Conservation (phyloP, 169 alveolate genomes). For the Pseudocohnilembus persalinus region DNA sequence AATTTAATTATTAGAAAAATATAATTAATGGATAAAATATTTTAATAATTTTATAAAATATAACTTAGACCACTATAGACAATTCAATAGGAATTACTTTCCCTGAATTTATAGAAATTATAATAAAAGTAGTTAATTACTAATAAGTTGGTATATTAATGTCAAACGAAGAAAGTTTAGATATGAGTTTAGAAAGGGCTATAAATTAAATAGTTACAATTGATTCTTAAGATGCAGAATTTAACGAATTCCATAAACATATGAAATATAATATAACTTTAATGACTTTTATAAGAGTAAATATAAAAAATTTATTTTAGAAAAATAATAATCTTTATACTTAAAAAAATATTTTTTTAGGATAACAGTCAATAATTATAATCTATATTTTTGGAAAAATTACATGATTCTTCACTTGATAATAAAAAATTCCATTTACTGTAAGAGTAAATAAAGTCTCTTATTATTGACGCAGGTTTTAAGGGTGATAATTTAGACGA, state of each 20-base stretch:
- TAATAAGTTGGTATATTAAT: slow-evolving; percentile 24
- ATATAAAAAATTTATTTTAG: not conserved
- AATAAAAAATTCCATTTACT: slow-evolving; percentile 38
- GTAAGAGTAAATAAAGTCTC: slow-evolving; percentile 32
- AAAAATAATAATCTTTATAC: not conserved
- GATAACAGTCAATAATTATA: slow-evolving; percentile 25
- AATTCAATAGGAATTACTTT: slow-evolving; percentile 23
- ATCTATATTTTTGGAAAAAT: slow-evolving; percentile 22
- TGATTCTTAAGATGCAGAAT: slow-evolving; percentile 26
- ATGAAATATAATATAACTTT: slow-evolving; percentile 40
- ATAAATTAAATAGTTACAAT: slow-evolving; percentile 33
- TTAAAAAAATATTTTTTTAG: slow-evolving; percentile 8
- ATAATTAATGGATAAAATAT: not conserved
- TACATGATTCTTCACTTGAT: not conserved
- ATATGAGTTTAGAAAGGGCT: slow-evolving; percentile 26
- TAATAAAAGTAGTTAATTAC: slow-evolving; percentile 28
- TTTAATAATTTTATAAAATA: not conserved
- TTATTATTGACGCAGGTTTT: slow-evolving; percentile 41
- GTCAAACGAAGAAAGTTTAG: slow-evolving; percentile 43
- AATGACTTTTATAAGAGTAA: slow-evolving; percentile 41
- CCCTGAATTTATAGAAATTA: slow-evolving; percentile 42
- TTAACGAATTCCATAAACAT: slow-evolving; percentile 42
- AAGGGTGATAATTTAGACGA: slow-evolving; percentile 49
- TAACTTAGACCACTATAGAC: slow-evolving; percentile 12
- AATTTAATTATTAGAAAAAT: not conserved